A percentile compares a stretch with the other conserved stretches of the same genome.
These are phyloP conservation scores for Vitis hybrid DNA, from an alignment of 177 flowering plant species.

Conservation along the genomic window DNA sequence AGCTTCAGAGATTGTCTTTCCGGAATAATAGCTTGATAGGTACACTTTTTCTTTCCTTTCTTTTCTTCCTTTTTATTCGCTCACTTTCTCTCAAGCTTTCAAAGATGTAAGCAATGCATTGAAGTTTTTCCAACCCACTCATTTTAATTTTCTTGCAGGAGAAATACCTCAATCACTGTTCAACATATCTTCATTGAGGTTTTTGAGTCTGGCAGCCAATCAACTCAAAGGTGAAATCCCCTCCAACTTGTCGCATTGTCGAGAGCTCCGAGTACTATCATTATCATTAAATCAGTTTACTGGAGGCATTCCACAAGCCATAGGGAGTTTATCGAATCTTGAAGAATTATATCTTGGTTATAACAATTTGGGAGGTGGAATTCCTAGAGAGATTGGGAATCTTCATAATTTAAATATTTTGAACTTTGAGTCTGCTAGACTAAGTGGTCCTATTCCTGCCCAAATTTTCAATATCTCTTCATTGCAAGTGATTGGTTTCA, in stretches of 20 bases:
- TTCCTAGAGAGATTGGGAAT: conserved; percentile 20
- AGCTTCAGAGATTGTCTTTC: too few species aligned
- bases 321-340: conserved; percentile 13
- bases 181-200: too few species aligned
- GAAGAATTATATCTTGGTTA: conserved; percentile 7
- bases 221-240: conserved; percentile 19
- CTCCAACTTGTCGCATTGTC: conserved; percentile 6
- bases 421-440: not conserved
- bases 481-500: not conserved
- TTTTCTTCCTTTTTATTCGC: too few species aligned
- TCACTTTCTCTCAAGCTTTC: too few species aligned
- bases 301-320: conserved; percentile 18
- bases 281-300: not conserved
- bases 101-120: too few species aligned
- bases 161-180: too few species aligned
- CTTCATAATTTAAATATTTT: conserved; percentile 13
- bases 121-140: too few species aligned
- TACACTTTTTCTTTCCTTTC: too few species aligned
- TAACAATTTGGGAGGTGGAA: conserved; percentile 21
- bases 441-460: conserved; percentile 13
- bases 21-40: too few species aligned
- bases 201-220: not conserved
- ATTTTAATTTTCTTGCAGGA: too few species aligned
- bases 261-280: conserved; percentile 1
- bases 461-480: conserved; percentile 6